Evolutionary conservation across 371 early-diverging fungal species (phyloP), one percentile per base, ranked within the genome.

Genomic region (Mortierella sp.): DNA sequence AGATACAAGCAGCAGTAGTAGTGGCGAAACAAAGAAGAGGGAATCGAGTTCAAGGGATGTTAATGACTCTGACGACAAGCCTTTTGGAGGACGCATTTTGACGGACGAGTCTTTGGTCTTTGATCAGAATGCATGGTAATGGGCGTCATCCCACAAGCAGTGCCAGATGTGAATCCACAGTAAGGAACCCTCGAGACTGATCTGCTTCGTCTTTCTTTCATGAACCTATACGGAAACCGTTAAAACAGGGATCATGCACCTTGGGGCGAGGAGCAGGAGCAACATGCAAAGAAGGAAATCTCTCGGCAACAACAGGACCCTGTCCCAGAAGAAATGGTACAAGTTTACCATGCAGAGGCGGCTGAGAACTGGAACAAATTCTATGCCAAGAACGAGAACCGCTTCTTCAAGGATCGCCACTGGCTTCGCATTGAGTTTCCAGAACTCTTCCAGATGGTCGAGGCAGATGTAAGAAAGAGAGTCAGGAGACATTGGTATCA

Each of bases 331-430:
- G 65, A 67, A 19, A 53, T 73, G 5, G 31, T 65, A 14, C 45
- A 61, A 34, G 62, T 61, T 2, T 82, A 85, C 39, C 78, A 76
- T 51, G 67, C 65, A 0, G 69, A 70, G 23, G 78, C 71, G 0
- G 66, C 54, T 13, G 65, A 78, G 34, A 67, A 65, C 79, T 83
- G 86, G 87, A 91, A 95, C 81, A 81, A 89, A 27, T 96, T 97
- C 72, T 96, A 95, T 76, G 90, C 93, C 67, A 90, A 94, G 68
- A 96, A 97, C 61, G 90, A 93, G 4, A 94, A 93, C 48, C 94
- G 95, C 79, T 98, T 93, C 86, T 98, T 90, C 82, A 96, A 92
- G 81, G 95, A 96, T 80, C 85, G 98, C n/a, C 94, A 97, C 80
- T 97, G 98, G 97, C 93, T 95, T 1, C 92, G 94, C 66, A 84